Evolutionary conservation across 768 basidiomycete species (phyloP), one percentile per base, ranked within the genome.

Genomic region (Steccherinum ochraceum): DNA sequence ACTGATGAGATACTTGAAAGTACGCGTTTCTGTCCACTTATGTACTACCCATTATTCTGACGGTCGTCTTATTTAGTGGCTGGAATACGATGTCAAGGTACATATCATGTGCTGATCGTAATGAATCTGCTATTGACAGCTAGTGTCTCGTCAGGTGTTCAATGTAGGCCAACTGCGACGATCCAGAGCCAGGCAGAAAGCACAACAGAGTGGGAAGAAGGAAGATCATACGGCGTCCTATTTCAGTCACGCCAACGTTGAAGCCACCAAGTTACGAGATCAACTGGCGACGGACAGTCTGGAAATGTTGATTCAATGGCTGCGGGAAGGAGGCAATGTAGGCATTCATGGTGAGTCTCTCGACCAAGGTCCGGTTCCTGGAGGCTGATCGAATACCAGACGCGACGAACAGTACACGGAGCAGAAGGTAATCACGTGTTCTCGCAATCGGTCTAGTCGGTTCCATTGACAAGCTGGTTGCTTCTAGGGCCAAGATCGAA

Each of bases 81-180:
- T 99, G 42, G 96, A 99, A 68, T 99, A 97, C 66, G 83, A 95
- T 57, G 95, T 96, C 57, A 89, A 93, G 76, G 91, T 85, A 54
- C n/a, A 60, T 26, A 40, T n/a, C 13, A 18, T 13, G 5, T 39
- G 24, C 24, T 3, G 13, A 18, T 40, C 7, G 27, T 40, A 18
- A 24, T 18, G 25, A 20, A 18, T 18, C 11, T 35, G 4, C 45
- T 20, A 1, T 12, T 20, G 18, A n/a, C 2, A 41, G 39, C 40
- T 10, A 12, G 24, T 13, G 7, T 35, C 16, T 46, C 46, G 1
- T 40, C 47, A 93, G 89, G 96, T 98, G 4, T 98, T 98, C 76
- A 98, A 99, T 63, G 96, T 98, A 24, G 96, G 95, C 4, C 95
- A 98, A 66, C 72, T 96, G 20, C 80, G 94, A 51, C 81, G 93